Evolutionary conservation across 352 stramenopile species (phyloP), one percentile per base, ranked within the genome.

Genomic region (Plasmopara halstedii): DNA sequence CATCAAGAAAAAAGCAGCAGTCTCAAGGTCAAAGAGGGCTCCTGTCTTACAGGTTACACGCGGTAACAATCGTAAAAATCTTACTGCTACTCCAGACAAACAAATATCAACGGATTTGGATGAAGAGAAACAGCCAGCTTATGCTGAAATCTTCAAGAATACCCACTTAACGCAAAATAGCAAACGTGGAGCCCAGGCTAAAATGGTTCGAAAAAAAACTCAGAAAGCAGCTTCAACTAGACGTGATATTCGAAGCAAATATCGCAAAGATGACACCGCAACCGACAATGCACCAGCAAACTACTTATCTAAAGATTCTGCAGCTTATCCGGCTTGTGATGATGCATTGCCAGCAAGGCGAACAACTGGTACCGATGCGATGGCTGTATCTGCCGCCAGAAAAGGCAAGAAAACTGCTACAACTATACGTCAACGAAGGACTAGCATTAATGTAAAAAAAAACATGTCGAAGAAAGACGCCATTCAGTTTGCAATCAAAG

Each of bases 361-460:
- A 15, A 6, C 17, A 5, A 40, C 6, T 5, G 19, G 13, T 22
- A 31, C 36, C 10, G 34, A 1, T 20, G 18, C 26, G 5, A 64
- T 53, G n/a, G 19, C 35, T 7, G 6, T 13, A 38, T 22, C 39
- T 27, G 13, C 46, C 38, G 15, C 46, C 7, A 64, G 50, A 19
- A 68, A 64, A 15, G 26, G 37, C 15, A 64, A 64, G 25, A 64
- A 46, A 23, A 42, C 54, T 2, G 21, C 54, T 25, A 37, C 37
- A 29, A 10, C 25, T 29, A 10, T 29, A 29, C 25, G 25, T 29
- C 25, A 10, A 29, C 7, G 25, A 29, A 6, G 25, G 11, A 29
- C 6, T 29, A 29, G 25, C 25, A 29, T 6, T 29, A 29, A 29
- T 11, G 6, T 11, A 29, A 10, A 10, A 29, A 10, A 29, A 29